Percentiles rank a stretch among this genome's conserved stretches.
phyloP scores from a whole-genome alignment of 2,329 filamentous ascomycete species.

The Botrytis pseudocinerea region DNA sequence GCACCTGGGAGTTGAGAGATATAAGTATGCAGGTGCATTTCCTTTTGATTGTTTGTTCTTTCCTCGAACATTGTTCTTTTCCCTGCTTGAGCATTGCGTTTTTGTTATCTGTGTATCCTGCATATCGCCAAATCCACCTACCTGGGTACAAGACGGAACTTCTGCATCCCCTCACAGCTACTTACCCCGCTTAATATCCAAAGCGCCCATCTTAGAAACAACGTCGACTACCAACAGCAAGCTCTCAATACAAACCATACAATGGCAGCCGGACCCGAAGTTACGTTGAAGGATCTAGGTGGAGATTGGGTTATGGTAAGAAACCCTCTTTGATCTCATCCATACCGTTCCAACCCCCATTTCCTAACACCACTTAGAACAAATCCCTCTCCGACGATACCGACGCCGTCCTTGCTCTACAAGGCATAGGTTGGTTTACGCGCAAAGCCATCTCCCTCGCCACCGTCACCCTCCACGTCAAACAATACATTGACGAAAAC shows the following conservation, averaged over 20 bases:
- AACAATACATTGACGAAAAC: constrained; percentile 47
- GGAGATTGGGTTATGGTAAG: constrained; percentile 56
- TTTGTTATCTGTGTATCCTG: not conserved
- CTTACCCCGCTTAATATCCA: not conserved
- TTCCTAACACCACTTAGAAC: constrained; percentile 49
- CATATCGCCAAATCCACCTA: not conserved
- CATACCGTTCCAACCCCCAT: not conserved
- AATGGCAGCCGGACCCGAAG: constrained; percentile 57
- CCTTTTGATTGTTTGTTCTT: not conserved
- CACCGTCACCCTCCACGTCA: constrained; percentile 52
- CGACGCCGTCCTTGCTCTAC: constrained; percentile 58
- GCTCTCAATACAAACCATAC: not conserved
- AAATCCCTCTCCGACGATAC: constrained; percentile 58
- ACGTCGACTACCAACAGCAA: not conserved
- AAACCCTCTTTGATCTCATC: not conserved
- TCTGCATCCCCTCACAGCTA: not conserved
- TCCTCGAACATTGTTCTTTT: not conserved
- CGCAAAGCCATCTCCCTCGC: constrained; percentile 61
- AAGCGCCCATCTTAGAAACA: not conserved
- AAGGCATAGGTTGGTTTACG: constrained; percentile 58
- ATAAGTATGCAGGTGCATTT: constrained; percentile 15
- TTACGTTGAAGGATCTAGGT: constrained; percentile 53
- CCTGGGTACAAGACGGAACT: not conserved
- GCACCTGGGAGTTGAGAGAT: not conserved
- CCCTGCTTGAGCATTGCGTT: not conserved